Conservation (phyloP, 2,329 filamentous ascomycete species). For the Calonectria pseudoreteaudii region DNA sequence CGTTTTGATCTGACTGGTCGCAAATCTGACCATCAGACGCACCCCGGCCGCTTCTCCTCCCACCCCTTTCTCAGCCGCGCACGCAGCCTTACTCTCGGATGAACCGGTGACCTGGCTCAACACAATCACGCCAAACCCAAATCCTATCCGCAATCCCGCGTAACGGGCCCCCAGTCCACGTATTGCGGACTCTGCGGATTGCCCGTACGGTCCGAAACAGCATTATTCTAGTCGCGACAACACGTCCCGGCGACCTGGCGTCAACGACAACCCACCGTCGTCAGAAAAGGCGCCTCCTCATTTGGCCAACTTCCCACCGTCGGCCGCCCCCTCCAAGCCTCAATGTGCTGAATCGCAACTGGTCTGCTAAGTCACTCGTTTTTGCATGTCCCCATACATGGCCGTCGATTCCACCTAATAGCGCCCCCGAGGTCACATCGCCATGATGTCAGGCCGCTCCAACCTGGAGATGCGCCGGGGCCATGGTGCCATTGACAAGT, state of each 20-base stretch:
- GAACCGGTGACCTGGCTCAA: conserved; percentile 9
- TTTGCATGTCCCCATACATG: conserved; percentile 13
- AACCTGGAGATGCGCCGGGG: conserved; percentile 27
- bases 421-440: conserved; percentile 9
- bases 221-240: neutral
- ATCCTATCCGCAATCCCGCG: neutral
- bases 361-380: conserved; percentile 33
- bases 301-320: neutral
- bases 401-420: conserved; percentile 2
- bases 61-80: conserved; percentile 7
- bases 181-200: neutral
- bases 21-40: neutral
- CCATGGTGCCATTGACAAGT: conserved; percentile 20
- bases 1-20: neutral
- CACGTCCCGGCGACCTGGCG: neutral
- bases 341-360: conserved; percentile 12
- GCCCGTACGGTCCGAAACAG: conserved; percentile 9
- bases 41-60: neutral
- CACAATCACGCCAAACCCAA: conserved; percentile 9
- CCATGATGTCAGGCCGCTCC: conserved; percentile 35
- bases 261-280: neutral
- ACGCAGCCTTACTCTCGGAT: conserved; percentile 8
- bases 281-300: neutral
- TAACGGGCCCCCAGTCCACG: conserved; percentile 12
- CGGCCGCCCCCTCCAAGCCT: conserved; percentile 14